Percentiles rank a stretch among this genome's conserved stretches.
phyloP scores from a whole-genome alignment of 169 alveolate genomes.

The Cytauxzoon felis region DNA sequence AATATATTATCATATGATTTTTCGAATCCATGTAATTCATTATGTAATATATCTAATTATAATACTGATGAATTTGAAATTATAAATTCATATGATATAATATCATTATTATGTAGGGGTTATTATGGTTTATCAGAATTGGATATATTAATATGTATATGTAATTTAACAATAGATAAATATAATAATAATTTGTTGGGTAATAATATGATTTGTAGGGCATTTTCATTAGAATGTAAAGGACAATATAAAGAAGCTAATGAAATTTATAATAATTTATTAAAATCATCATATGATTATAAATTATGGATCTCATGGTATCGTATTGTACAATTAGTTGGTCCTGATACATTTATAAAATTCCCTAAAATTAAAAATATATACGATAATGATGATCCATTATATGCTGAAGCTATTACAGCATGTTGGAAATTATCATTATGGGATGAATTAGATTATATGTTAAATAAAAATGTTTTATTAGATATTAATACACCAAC shows the following conservation, averaged over 20 bases:
- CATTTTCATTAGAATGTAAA: slow-evolving; percentile 41
- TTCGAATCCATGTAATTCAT: slow-evolving; percentile 18
- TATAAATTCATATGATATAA: slow-evolving; percentile 26
- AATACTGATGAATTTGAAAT: neutral
- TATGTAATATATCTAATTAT: slow-evolving; percentile 6
- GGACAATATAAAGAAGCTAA: slow-evolving; percentile 38
- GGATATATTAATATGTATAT: slow-evolving; percentile 38
- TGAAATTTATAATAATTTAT: slow-evolving; percentile 32
- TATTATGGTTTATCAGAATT: slow-evolving; percentile 38
- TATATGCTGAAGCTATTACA: slow-evolving; percentile 34
- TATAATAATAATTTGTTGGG: slow-evolving; percentile 7
- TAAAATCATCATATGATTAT: slow-evolving; percentile 27
- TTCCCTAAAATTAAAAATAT: slow-evolving; percentile 17
- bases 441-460: slow-evolving; percentile 44
- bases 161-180: slow-evolving; percentile 12
- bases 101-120: slow-evolving; percentile 44
- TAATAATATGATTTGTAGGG: slow-evolving; percentile 7
- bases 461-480: slow-evolving; percentile 5
- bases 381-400: slow-evolving; percentile 14
- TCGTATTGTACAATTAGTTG: slow-evolving; percentile 37
- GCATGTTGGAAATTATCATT: slow-evolving; percentile 51
- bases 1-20: slow-evolving; percentile 21
- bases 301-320: slow-evolving; percentile 47
- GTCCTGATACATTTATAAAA: slow-evolving; percentile 21
- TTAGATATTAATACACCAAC: neutral